These are phyloP conservation scores for Metschnikowia lunata DNA, from an alignment of 805 yeast species.

Conservation along the genomic window DNA sequence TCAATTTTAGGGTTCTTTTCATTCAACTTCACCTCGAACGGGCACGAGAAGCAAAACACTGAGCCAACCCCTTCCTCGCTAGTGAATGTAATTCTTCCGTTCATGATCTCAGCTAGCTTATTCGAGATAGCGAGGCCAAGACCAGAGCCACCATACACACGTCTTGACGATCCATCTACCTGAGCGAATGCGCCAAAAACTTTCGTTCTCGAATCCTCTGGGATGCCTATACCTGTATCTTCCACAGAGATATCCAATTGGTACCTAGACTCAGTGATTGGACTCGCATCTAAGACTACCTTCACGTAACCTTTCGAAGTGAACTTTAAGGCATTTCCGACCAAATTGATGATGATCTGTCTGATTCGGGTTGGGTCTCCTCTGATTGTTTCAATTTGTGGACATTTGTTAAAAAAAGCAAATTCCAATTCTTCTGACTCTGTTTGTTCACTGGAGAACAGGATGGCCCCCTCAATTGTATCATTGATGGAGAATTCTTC, in stretches of 20 bases:
- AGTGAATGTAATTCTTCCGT: constrained; percentile 43
- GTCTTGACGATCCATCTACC: constrained; percentile 50
- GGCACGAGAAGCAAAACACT: constrained; percentile 37
- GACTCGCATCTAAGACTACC: constrained; percentile 31
- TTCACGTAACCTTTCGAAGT: constrained; percentile 42
- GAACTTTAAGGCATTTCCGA: constrained; percentile 53
- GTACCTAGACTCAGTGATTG: constrained; percentile 26
- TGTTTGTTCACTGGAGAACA: constrained; percentile 46
- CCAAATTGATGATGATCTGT: constrained; percentile 47
- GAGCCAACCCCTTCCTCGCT: constrained; percentile 46
- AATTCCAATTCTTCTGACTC: constrained; percentile 41
- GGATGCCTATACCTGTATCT: constrained; percentile 55
- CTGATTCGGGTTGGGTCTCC: constrained; percentile 50
- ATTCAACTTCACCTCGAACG: constrained; percentile 26
- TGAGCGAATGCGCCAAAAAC: constrained; percentile 52
- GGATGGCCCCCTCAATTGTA: constrained; percentile 45
- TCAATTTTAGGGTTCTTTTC: constrained; percentile 9
- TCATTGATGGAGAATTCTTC: constrained; percentile 42
- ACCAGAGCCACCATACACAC: constrained; percentile 52
- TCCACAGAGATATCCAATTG: constrained; percentile 39
- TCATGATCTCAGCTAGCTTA: constrained; percentile 46
- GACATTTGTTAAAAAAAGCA: constrained; percentile 41
- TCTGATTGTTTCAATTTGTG: constrained; percentile 31
- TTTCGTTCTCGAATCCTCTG: constrained; percentile 38
- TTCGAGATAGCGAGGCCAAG: constrained; percentile 47